These are phyloP conservation scores for Gnaphalium uliginosum DNA, from an alignment of 129 eudicot species.

Conservation along the genomic window DNA sequence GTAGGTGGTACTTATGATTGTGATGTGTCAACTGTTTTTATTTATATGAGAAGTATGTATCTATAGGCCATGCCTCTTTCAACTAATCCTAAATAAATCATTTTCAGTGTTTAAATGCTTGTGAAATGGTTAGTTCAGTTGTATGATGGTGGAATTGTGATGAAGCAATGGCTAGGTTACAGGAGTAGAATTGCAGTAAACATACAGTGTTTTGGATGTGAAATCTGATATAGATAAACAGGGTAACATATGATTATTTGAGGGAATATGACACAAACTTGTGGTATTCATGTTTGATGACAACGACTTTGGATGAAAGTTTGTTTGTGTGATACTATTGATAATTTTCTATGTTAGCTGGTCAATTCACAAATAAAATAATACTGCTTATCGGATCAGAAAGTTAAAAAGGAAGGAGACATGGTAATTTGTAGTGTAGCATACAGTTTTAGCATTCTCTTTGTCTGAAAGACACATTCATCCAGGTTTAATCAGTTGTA, in stretches of 20 bases:
- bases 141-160: slow-evolving; percentile 5
- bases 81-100: background rate
- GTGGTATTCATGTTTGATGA: slow-evolving; percentile 20
- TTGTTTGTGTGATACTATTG: background rate
- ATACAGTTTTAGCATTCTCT: background rate
- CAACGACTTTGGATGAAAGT: background rate
- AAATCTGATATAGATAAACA: background rate
- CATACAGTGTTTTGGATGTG: background rate
- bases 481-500: slow-evolving; percentile 7
- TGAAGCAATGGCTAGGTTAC: slow-evolving; percentile 12
- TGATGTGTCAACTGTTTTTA: slow-evolving; percentile 2
- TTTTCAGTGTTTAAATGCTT: background rate
- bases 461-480: background rate
- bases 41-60: background rate
- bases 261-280: background rate
- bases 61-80: background rate
- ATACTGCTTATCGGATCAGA: background rate
- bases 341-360: background rate
- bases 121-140: slow-evolving; percentile 3
- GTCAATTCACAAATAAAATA: background rate
- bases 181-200: background rate
- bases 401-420: background rate
- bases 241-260: background rate
- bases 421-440: background rate
- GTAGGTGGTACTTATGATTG: slow-evolving; percentile 9